Conservation (phyloP, 1,284 basidiomycete species). For the Cryptococcus sp. region DNA sequence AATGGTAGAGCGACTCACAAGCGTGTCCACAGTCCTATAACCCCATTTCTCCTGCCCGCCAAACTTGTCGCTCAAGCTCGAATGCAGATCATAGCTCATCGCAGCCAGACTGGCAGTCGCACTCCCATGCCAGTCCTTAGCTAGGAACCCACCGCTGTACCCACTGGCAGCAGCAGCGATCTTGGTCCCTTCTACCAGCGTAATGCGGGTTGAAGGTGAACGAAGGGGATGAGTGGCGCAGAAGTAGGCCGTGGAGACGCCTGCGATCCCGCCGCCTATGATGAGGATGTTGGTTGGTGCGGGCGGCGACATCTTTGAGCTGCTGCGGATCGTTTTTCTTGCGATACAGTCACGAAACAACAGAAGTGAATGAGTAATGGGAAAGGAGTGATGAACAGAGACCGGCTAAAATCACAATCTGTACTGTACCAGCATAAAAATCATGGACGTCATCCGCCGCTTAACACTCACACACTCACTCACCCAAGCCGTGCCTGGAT, state of each 20-base stretch:
- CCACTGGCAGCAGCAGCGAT: conserved; percentile 71
- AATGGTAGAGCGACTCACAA: conserved; percentile 33
- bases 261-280: conserved; percentile 71
- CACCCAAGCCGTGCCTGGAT: not conserved
- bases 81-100: conserved; percentile 78
- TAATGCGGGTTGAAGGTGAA: conserved; percentile 56
- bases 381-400: no score
- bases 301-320: not conserved
- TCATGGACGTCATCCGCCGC: not conserved
- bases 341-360: no score
- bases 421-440: no score
- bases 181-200: conserved; percentile 73
- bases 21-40: conserved; percentile 67
- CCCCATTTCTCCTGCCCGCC: conserved; percentile 77
- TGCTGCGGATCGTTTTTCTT: no score
- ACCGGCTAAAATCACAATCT: no score
- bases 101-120: conserved; percentile 62
- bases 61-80: conserved; percentile 72
- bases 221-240: conserved; percentile 33
- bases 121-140: conserved; percentile 69
- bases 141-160: conserved; percentile 89
- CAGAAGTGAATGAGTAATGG: no score
- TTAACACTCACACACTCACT: conserved; percentile 2
- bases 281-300: conserved; percentile 41
- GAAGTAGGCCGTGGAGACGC: conserved; percentile 70